A percentile compares a stretch with the other conserved stretches of the same genome.
phyloP scores from a whole-genome alignment of 106 monocot genomes.

The Iris macrosiphon region DNA sequence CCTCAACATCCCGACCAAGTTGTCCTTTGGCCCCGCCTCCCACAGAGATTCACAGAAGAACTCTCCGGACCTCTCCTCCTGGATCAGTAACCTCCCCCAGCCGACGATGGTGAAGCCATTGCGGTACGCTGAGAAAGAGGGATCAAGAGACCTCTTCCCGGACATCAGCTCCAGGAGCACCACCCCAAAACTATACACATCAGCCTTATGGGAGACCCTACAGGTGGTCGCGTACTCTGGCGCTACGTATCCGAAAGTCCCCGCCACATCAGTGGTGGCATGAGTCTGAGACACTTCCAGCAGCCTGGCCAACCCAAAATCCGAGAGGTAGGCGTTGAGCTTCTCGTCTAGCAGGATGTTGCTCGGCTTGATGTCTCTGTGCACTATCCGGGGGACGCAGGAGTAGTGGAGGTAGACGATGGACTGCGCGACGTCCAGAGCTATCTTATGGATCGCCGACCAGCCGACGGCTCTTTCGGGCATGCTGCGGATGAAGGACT shows the following conservation, averaged over 20 bases:
- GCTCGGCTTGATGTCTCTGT: constrained; percentile 73
- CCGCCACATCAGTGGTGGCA: constrained; percentile 74
- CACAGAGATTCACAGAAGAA: constrained; percentile 32
- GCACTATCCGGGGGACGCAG: constrained; percentile 57
- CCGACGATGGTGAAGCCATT: constrained; percentile 63
- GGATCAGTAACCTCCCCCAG: constrained; percentile 50
- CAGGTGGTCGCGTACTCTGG: constrained; percentile 73
- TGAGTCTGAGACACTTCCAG: constrained; percentile 60
- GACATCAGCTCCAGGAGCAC: constrained; percentile 70
- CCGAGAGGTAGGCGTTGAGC: constrained; percentile 61
- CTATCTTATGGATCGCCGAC: constrained; percentile 54
- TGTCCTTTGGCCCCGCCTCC: constrained; percentile 35
- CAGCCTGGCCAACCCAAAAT: constrained; percentile 68
- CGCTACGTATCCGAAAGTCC: constrained; percentile 69
- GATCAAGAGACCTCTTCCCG: constrained; percentile 66
- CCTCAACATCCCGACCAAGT: constrained; percentile 34
- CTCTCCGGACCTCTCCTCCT: constrained; percentile 35
- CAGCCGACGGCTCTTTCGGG: constrained; percentile 17
- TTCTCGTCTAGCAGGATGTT: constrained; percentile 71
- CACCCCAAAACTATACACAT: constrained; percentile 77
- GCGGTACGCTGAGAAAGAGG: constrained; percentile 50
- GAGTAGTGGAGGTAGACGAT: constrained; percentile 56
- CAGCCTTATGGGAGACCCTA: constrained; percentile 61
- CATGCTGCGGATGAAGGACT: constrained; percentile 52
- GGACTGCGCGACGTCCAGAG: constrained; percentile 46